These are phyloP conservation scores for Spinacia oleracea DNA, from an alignment of 179 eudicot genomes.

Conservation along the genomic window DNA sequence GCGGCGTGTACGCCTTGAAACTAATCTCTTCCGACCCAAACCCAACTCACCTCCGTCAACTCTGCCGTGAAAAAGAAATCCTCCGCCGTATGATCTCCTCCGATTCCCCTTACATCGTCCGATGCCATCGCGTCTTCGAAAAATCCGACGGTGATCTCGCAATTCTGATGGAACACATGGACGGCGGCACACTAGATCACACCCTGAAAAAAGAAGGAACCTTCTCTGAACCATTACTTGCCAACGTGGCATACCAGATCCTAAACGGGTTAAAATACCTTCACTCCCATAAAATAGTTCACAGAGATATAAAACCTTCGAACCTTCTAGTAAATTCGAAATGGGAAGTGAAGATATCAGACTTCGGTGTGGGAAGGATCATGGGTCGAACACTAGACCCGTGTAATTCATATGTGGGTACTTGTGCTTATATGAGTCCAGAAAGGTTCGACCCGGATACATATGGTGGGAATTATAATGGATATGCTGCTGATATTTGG, in stretches of 20 bases:
- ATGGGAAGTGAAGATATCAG: conserved; percentile 74
- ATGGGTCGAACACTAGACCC: conserved; percentile 77
- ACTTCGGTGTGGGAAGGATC: conserved; percentile 85
- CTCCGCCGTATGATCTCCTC: conserved; percentile 56
- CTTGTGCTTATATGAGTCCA: conserved; percentile 95
- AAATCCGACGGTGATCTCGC: conserved; percentile 58
- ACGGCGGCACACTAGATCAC: conserved; percentile 56
- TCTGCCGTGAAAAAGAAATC: conserved; percentile 68
- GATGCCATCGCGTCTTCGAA: conserved; percentile 57
- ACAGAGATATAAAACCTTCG: conserved; percentile 77
- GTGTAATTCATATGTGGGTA: conserved; percentile 87
- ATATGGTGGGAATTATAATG: conserved; percentile 71
- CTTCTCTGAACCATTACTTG: conserved; percentile 38
- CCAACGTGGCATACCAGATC: conserved; percentile 53
- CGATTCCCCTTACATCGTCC: conserved; percentile 65
- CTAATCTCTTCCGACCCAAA: conserved; percentile 47
- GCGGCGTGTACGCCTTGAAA: conserved; percentile 56
- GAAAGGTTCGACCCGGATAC: conserved; percentile 91
- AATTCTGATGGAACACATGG: conserved; percentile 80
- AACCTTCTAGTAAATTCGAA: conserved; percentile 51
- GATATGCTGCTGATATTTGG: conserved; percentile 89
- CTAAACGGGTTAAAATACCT: conserved; percentile 59
- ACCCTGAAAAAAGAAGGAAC: conserved; percentile 36
- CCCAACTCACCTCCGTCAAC: conserved; percentile 49
- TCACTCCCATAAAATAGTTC: conserved; percentile 73